Evolutionary conservation across 768 basidiomycete species (phyloP).

Genomic region (Boletus edulis): DNA sequence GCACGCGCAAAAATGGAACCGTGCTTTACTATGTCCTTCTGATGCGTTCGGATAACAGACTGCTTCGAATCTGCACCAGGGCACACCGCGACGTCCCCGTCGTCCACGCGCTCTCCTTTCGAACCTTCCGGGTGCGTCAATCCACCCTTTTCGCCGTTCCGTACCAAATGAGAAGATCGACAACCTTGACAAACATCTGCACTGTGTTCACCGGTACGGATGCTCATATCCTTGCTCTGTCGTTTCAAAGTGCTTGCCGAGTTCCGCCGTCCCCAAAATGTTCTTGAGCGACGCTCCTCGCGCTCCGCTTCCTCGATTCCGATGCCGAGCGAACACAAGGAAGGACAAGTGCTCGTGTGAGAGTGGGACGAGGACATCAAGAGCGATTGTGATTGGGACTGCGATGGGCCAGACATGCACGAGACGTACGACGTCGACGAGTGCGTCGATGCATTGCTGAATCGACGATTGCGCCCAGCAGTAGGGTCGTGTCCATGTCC

Average conservation of each 20-base stretch:
- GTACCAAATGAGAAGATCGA: background rate
- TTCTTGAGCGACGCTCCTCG: conserved; percentile 17
- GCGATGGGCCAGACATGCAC: conserved; percentile 20
- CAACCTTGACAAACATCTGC: background rate
- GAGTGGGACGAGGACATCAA: conserved; percentile 17
- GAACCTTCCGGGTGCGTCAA: background rate
- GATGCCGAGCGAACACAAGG: conserved; percentile 20
- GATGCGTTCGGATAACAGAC: background rate
- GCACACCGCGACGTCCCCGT: background rate
- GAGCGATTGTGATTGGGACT: conserved; percentile 16
- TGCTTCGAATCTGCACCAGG: background rate
- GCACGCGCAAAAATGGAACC: conserved; percentile 17
- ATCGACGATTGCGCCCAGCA: conserved; percentile 10
- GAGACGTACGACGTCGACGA: conserved; percentile 18
- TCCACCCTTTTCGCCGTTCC: background rate
- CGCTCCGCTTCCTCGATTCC: conserved; percentile 25
- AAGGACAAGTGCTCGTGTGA: conserved; percentile 14
- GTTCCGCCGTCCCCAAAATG: conserved; percentile 16
- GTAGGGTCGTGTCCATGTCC: background rate
- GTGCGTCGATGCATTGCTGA: conserved; percentile 19
- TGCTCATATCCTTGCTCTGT: conserved; percentile 1
- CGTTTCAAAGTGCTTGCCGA: conserved; percentile 13
- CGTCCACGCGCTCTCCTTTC: background rate
- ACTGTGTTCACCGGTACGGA: background rate
- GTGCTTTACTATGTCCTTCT: conserved; percentile 32